Evolutionary conservation across 805 yeast species (phyloP), one percentile per base, ranked within the genome.

Genomic region (Zygosaccharomyces bisporus): DNA sequence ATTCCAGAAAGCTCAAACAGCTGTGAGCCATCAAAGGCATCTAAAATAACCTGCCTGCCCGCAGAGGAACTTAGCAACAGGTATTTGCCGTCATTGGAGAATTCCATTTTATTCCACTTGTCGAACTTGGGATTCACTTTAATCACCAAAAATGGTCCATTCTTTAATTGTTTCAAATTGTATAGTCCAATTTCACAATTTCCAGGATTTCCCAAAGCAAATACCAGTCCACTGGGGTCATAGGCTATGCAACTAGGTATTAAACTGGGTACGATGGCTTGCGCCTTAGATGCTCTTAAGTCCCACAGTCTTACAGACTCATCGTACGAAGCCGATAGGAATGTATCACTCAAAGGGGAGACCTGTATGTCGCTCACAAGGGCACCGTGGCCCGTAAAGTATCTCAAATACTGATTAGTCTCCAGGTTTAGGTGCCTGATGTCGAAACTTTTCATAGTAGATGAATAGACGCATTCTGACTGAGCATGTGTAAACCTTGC

Each of bases 271-370:
- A 81, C 58, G 4, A 74, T 66, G 0, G 95, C 93, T 46, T 77
- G 81, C 14, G 84, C 77, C 45, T 77, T 73, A 1, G 86, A 71
- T 0, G 83, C 71, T 52, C 91, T 70, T 19, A 85, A 61, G 65
- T 93, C 98, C 99, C 99, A 93, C 5, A 86, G 53, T 51, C 93
- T 77, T 1, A 89, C 85, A 0, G 95, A 80, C 43, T 82, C 76
- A 61, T 93, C 99, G 45, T 76, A 62, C 0, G 95, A 76, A 0
- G 90, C 73, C 34, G 86, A 79, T 7, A 86, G 55, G 58, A 86
- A 76, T 9, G 75, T 66, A 56, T 83, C 89, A 44, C 74, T 73
- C 4, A 77, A 69, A 0, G 95, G 96, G 37, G 81, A 77, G 55
- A 88, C 77, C 62, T 84, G 88, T 4, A 93, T 63, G 6, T 79